Evolutionary conservation across 2,329 filamentous ascomycete species (phyloP).

Genomic region (Xylariaceae sp.): DNA sequence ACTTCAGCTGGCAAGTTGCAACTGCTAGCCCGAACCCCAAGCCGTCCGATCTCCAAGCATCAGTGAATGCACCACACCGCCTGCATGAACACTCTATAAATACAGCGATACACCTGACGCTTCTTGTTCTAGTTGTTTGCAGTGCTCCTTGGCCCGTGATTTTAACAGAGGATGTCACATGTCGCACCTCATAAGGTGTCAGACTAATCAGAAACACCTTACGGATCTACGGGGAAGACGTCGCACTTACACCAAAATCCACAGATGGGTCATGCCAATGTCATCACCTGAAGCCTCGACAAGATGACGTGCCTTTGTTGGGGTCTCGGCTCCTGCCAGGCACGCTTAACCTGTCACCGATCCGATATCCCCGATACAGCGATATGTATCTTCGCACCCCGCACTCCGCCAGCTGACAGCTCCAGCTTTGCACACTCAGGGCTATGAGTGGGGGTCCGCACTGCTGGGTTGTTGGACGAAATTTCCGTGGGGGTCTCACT

Average conservation of each 20-base stretch:
- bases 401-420: neutral
- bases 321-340: slow-evolving; percentile 1
- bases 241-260: neutral
- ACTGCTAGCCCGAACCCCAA: neutral
- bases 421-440: neutral
- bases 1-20: no score
- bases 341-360: neutral
- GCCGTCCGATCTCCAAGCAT: neutral
- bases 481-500: neutral
- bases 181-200: neutral
- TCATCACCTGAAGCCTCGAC: slow-evolving; percentile 1
- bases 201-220: neutral
- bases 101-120: neutral
- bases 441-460: neutral
- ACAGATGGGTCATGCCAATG: neutral
- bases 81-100: neutral
- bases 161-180: neutral
- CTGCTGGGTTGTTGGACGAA: no score
- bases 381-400: neutral
- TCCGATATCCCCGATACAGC: neutral
- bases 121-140: neutral
- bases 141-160: neutral
- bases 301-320: slow-evolving; percentile 7
- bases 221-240: neutral
- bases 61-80: neutral